phyloP scores from a whole-genome alignment of 2,329 filamentous ascomycete genomes.

The Harringtonia lauricola region DNA sequence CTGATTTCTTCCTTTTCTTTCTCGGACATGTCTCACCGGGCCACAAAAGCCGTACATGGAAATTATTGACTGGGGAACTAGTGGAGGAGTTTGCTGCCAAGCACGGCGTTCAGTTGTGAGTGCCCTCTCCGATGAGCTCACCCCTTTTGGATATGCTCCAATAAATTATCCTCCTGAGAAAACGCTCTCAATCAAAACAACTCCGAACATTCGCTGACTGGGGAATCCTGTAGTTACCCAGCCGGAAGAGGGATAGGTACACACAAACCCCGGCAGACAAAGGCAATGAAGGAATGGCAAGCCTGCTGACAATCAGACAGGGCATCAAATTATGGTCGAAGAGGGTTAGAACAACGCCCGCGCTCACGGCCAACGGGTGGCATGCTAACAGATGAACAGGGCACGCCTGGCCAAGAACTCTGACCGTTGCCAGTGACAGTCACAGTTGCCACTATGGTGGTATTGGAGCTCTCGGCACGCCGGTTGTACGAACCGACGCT shows the following conservation, averaged over 20 bases:
- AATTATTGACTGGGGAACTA: slow-evolving; percentile 22
- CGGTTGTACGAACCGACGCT: slow-evolving; percentile 80
- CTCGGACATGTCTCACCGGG: too few relatives aligned
- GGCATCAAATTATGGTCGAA: slow-evolving; percentile 88
- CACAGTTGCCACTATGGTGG: slow-evolving; percentile 68
- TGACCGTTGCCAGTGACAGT: slow-evolving; percentile 67
- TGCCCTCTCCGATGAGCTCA: slow-evolving; percentile 1
- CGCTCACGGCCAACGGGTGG: neutral
- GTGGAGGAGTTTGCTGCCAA: slow-evolving; percentile 74
- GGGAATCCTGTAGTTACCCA: slow-evolving; percentile 35
- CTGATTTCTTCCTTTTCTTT: too few relatives aligned
- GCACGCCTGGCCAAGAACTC: slow-evolving; percentile 69
- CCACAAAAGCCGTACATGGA: too few relatives aligned
- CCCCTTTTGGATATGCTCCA: too few relatives aligned
- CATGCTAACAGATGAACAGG: neutral
- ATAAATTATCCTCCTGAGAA: neutral
- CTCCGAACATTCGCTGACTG: neutral
- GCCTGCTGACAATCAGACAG: too few relatives aligned
- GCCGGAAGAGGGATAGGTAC: slow-evolving; percentile 23
- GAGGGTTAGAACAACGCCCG: slow-evolving; percentile 39
- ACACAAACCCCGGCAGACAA: too few relatives aligned
- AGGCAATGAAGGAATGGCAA: too few relatives aligned
- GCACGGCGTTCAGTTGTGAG: slow-evolving; percentile 60
- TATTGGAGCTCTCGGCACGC: slow-evolving; percentile 63
- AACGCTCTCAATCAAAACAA: neutral